Conservation (phyloP, 208 protist genomes). For the Balamuthia mandrillaris region DNA sequence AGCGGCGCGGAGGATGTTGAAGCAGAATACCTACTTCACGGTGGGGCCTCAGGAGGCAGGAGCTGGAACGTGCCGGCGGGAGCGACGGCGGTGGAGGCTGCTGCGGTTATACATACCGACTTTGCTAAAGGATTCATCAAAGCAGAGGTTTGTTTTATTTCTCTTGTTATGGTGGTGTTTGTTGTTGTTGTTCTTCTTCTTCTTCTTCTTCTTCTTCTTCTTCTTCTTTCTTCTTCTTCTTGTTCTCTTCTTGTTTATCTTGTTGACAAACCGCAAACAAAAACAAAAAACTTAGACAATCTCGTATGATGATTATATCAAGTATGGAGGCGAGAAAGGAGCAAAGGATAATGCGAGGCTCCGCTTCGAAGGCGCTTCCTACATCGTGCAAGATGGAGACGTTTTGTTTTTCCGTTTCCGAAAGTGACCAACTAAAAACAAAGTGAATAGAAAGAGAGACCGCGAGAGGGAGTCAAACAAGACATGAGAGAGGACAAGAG, state of each 20-base stretch:
- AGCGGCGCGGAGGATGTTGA: background rate
- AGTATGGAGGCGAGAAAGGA: background rate
- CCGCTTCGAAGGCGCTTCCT: background rate
- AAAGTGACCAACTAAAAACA: background rate
- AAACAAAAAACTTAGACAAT: too few species aligned
- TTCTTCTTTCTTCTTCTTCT: too few species aligned
- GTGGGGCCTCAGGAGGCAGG: background rate
- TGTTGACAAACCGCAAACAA: too few species aligned
- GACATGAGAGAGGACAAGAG: too few species aligned
- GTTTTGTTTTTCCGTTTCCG: background rate
- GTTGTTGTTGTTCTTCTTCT: too few species aligned
- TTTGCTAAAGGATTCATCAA: slow-evolving; percentile 7
- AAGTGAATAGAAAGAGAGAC: too few species aligned
- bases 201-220: too few species aligned
- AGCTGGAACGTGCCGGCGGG: background rate
- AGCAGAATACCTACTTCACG: background rate
- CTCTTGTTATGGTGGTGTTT: background rate
- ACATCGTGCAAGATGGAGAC: background rate
- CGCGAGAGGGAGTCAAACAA: too few species aligned
- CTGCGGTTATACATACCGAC: background rate
- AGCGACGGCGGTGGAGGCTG: background rate
- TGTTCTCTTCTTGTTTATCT: too few species aligned
- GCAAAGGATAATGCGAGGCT: background rate
- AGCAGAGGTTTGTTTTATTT: background rate
- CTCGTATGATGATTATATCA: background rate